Evolutionary conservation across 768 basidiomycete genomes (phyloP).

Genomic region (Trametes cinnabarina): DNA sequence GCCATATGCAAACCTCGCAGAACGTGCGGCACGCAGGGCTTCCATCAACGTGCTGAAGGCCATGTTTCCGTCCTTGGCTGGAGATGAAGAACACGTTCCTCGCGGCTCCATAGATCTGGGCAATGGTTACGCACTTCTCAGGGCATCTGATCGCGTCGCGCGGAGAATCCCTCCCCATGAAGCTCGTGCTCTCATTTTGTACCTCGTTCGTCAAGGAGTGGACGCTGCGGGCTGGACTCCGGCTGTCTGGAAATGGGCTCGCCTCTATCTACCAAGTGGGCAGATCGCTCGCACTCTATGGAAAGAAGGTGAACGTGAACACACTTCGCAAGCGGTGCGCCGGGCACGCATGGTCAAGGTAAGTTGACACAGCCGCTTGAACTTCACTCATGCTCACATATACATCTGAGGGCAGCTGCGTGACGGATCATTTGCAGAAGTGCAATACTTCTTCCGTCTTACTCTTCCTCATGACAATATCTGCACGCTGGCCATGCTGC

Average conservation of each 20-base stretch:
- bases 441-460: background rate
- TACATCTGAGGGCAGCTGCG: background rate
- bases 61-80: background rate
- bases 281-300: conserved; percentile 11
- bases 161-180: background rate
- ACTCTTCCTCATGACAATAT: background rate
- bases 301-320: background rate
- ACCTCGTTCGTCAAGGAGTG: background rate
- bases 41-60: background rate
- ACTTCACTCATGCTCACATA: too few relatives aligned
- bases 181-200: background rate
- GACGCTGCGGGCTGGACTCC: background rate
- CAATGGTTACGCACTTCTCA: background rate
- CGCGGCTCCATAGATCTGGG: background rate
- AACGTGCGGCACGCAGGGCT: background rate
- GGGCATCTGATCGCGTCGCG: background rate
- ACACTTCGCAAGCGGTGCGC: background rate
- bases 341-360: conserved; percentile 13
- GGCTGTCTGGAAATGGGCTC: conserved; percentile 17
- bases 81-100: background rate
- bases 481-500: background rate
- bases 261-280: conserved; percentile 26
- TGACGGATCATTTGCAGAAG: background rate
- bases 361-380: background rate
- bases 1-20: conserved; percentile 22